Evolutionary conservation across 345 rosid species (phyloP).

Genomic region (Adansonia digitata): DNA sequence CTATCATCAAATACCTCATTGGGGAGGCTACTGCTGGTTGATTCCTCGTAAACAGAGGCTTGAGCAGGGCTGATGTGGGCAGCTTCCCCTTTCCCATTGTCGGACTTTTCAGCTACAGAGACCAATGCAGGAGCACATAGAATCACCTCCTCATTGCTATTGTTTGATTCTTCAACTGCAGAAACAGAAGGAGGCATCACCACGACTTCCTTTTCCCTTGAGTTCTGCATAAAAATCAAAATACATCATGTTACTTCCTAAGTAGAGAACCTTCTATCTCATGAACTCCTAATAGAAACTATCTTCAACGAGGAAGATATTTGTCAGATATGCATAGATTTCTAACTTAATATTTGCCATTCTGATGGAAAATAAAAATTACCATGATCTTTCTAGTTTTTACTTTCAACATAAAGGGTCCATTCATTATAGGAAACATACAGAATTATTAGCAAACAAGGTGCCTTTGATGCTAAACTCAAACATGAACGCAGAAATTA

Average conservation of each 20-base stretch:
- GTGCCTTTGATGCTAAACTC: neutral
- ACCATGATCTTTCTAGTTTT: neutral
- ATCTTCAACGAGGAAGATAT: neutral
- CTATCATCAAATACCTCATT: constrained; percentile 18
- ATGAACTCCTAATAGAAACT: neutral
- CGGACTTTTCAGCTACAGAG: constrained; percentile 14
- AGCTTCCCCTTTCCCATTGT: constrained; percentile 10
- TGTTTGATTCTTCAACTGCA: constrained; percentile 12
- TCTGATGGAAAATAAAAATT: constrained; percentile 3
- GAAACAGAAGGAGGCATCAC: neutral
- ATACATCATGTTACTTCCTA: neutral
- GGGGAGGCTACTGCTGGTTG: constrained; percentile 12
- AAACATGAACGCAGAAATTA: neutral
- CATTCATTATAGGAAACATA: neutral
- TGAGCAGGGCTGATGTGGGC: constrained; percentile 1
- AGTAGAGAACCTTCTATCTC: too few species aligned
- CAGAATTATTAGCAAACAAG: neutral
- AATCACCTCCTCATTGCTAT: neutral
- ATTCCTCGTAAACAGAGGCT: constrained; percentile 19
- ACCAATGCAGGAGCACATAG: constrained; percentile 1
- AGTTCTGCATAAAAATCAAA: constrained; percentile 28
- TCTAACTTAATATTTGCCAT: neutral
- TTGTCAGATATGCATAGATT: neutral
- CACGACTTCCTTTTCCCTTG: constrained; percentile 11
- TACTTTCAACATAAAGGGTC: neutral